Conservation (phyloP, 208 protist species). For the Leishmania lainsoni region DNA sequence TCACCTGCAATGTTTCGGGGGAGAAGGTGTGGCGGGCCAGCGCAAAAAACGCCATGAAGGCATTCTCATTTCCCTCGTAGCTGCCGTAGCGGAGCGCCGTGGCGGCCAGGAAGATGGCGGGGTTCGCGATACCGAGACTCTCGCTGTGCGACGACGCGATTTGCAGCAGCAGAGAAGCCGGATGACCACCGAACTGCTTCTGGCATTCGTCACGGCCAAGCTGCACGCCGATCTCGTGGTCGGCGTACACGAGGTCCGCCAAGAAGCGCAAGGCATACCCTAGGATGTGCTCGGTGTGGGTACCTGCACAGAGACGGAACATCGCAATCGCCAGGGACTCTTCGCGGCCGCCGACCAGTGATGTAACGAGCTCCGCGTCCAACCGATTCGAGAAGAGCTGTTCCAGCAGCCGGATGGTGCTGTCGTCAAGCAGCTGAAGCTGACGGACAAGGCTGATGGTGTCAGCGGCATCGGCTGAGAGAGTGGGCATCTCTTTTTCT, state of each 20-base stretch:
- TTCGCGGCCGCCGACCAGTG: conserved; percentile 62
- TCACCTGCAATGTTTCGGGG: conserved; percentile 60
- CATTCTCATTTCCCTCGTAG: conserved; percentile 46
- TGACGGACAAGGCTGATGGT: conserved; percentile 66
- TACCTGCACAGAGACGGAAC: conserved; percentile 47
- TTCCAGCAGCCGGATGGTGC: conserved; percentile 61
- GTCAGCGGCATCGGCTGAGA: conserved; percentile 71
- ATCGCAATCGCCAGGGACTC: conserved; percentile 57
- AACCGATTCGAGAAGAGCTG: conserved; percentile 78
- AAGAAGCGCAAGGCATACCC: conserved; percentile 83
- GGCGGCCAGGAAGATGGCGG: conserved; percentile 76
- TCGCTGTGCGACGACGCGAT: conserved; percentile 43
- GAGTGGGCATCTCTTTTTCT: conserved; percentile 50
- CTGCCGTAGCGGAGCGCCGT: conserved; percentile 69
- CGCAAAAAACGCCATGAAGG: conserved; percentile 67
- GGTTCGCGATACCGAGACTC: conserved; percentile 58
- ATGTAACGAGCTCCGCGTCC: conserved; percentile 52
- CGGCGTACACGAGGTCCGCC: conserved; percentile 63
- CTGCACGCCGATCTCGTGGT: conserved; percentile 47
- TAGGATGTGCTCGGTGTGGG: conserved; percentile 52
- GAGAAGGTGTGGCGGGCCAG: conserved; percentile 54
- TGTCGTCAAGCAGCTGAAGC: conserved; percentile 68
- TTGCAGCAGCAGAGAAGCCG: conserved; percentile 60
- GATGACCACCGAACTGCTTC: conserved; percentile 49
- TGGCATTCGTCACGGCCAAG: conserved; percentile 47